Evolutionary conservation across 2,329 filamentous ascomycete species (phyloP), one percentile per base, ranked within the genome.

Genomic region (Stemphylium beticola): DNA sequence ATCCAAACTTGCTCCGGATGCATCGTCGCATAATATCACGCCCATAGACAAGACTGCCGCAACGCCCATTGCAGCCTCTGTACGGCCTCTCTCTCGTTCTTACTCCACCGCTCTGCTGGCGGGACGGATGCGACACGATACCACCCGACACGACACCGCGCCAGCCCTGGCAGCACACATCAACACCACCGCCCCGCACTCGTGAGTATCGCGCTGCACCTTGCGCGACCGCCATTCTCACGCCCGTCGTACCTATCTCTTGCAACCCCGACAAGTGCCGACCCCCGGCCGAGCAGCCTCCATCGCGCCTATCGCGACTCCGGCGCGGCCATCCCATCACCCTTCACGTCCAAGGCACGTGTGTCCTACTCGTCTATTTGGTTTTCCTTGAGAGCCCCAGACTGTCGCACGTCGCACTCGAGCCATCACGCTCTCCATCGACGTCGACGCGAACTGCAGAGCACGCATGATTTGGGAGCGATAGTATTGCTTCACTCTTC

Each of bases 91-190:
- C 57, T 39, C 55, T 45, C 52, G 42, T 54, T 56, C 53, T 58
- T 52, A 34, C 58, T 60, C 63, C 62, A 60, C 57, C 56, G 59
- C 62, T 62, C 57, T 57, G 58, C 64, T 66, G 60, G 61, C 64
- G 65, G 61, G 64, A 66, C 71, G 65, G 61, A 73, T 74, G 72
- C 72, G 71, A 72, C 68, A 72, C 61, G 65, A 65, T 55, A 55
- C 49, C 53, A 58, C 63, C 57, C 64, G 41, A 60, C 58, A 59
- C 55, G 50, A 60, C 61, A 55, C 65, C 62, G 66, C 68, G 63
- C 65, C 65, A 60, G 58, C 57, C 55, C 57, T 53, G 34, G 58
- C 59, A 44, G 56, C 62, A 60, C 54, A 43, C 58, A 53, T 52
- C 56, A 41, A 51, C 55, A 50, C 40, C 58, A 50, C 53, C 37